A percentile compares a stretch with the other conserved stretches of the same genome.
Evolutionary conservation across 1,139 yeast species (phyloP).

Genomic region (Diutina sp.): DNA sequence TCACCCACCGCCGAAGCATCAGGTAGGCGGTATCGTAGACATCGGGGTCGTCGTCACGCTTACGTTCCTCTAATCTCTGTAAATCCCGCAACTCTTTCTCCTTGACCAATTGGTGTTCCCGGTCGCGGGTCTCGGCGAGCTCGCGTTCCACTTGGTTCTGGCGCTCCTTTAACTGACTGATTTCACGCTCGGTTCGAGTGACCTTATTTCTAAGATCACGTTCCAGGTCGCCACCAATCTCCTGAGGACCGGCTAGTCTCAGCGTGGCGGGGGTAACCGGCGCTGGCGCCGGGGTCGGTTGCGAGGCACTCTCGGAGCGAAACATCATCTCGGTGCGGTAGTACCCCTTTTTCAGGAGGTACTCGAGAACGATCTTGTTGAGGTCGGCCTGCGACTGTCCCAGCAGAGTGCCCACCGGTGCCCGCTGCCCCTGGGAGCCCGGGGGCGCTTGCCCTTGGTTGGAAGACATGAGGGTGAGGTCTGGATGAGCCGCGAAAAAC

Average conservation of each 20-base stretch:
- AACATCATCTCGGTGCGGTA: constrained; percentile 90
- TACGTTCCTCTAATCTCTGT: constrained; percentile 25
- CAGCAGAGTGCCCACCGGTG: not conserved
- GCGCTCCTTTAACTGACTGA: constrained; percentile 28
- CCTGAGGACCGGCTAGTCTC: constrained; percentile 25
- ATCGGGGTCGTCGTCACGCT: constrained; percentile 46
- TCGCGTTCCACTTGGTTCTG: constrained; percentile 24
- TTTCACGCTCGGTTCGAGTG: constrained; percentile 10
- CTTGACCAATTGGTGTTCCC: constrained; percentile 26
- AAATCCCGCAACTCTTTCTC: constrained; percentile 31
- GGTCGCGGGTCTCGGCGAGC: constrained; percentile 25
- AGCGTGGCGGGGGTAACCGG: constrained; percentile 32
- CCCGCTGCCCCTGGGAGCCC: not conserved
- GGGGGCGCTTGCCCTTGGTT: not conserved
- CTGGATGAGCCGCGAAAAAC: not conserved
- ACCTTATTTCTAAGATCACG: not conserved
- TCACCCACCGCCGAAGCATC: constrained; percentile 79
- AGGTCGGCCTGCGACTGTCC: constrained; percentile 58
- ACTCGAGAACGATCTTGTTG: constrained; percentile 83
- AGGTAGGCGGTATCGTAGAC: constrained; percentile 68
- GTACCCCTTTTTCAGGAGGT: constrained; percentile 86
- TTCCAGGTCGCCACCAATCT: constrained; percentile 5
- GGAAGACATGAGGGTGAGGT: not conserved
- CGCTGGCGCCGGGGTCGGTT: constrained; percentile 42
- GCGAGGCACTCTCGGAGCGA: constrained; percentile 74